Evolutionary conservation across 257 asterid genomes (phyloP), one percentile per base, ranked within the genome.

Genomic region (Forsythia viridissima): DNA sequence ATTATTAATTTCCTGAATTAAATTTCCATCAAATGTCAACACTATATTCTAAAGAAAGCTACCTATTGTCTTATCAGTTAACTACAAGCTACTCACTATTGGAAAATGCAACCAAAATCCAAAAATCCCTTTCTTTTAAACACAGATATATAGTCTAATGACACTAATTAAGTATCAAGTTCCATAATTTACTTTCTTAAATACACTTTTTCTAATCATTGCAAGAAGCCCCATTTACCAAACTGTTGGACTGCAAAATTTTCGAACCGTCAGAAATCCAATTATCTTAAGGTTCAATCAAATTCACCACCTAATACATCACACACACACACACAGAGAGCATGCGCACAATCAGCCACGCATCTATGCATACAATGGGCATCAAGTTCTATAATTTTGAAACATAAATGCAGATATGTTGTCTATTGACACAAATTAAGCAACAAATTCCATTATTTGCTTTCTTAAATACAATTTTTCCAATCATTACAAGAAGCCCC

Each of bases 221-320:
- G 36, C 36, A 59, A 59, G 36, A 59, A 59, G 11, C 5, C 16
- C 83, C 70, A 68, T 78, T 69, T 43, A 80, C 77, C 89, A 52
- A 84, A 79, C 89, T 80, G 72, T 40, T 88, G 73, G 34, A 68
- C 44, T 74, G 85, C 88, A 81, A 63, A 30, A 37, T 43, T 30
- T 5, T 8, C 7, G 73, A 51, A 38, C 2, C 40, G 21, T 16
- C 3, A 20, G 40, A 57, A 46, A 71, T 66, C 34, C 41, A 48
- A 9, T 16, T 0, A 5, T 24, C 5, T 42, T 18, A 59, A 55
- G 51, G 68, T 48, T 77, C 37, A 36, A 79, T 48, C 16, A 9
- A 71, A 37, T 74, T 63, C 6, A n/a, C 21, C 61, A 57, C 8
- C 15, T 51, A 15, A 24, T 21, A 21, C 43, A 44, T 15, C 39